phyloP scores from a whole-genome alignment of 164 flowering plant species.

The Houttuynia cordata region DNA sequence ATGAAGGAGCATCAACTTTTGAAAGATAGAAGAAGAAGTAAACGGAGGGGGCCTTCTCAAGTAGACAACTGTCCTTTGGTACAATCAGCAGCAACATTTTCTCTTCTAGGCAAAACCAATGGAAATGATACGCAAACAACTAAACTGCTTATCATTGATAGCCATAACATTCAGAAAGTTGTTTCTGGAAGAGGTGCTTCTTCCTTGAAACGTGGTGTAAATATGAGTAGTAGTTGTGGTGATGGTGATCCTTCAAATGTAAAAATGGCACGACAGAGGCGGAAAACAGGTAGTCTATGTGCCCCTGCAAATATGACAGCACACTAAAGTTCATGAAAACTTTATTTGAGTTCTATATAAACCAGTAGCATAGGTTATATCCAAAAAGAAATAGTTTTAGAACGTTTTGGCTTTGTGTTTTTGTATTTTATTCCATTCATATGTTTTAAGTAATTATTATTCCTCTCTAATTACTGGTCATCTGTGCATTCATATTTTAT shows the following conservation, averaged over 20 bases:
- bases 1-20: conserved; percentile 91
- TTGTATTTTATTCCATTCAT: too few species aligned
- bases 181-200: conserved; percentile 54
- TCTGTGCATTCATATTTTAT: too few species aligned
- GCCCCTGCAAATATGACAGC: background rate
- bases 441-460: too few species aligned
- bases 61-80: conserved; percentile 39
- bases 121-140: conserved; percentile 42
- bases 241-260: conserved; percentile 37
- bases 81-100: conserved; percentile 19
- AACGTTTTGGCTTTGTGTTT: too few species aligned
- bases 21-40: conserved; percentile 77
- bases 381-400: too few species aligned
- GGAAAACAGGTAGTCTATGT: conserved; percentile 41
- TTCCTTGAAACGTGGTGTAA: conserved; percentile 41
- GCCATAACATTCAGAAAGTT: conserved; percentile 53
- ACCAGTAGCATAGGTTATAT: background rate
- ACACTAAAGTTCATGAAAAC: background rate
- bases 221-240: conserved; percentile 29
- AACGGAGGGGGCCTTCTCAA: conserved; percentile 38
- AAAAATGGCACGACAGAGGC: conserved; percentile 50
- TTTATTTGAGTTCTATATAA: background rate
- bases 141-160: conserved; percentile 49
- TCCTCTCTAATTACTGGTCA: too few species aligned
- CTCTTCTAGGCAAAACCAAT: conserved; percentile 36